Evolutionary conservation across 257 asterid species (phyloP).

Genomic region (Solanum etuberosum): DNA sequence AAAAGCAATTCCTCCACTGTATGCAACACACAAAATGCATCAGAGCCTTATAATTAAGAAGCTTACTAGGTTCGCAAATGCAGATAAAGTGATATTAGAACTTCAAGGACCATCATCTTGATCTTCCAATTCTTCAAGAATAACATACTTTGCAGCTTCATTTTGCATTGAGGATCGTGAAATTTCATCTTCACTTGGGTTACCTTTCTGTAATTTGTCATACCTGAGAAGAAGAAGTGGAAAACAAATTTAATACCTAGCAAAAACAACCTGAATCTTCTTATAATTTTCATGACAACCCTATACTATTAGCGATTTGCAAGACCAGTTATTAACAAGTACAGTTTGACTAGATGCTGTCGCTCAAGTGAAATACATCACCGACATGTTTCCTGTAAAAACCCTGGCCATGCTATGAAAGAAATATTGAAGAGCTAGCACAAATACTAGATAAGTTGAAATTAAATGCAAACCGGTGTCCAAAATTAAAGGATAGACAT

Average conservation of each 20-base stretch:
- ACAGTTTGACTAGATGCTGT: neutral
- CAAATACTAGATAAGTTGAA: neutral
- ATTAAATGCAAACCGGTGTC: neutral
- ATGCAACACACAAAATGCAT: neutral
- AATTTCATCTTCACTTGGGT: conserved; percentile 18
- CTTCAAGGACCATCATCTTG: conserved; percentile 40
- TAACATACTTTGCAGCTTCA: conserved; percentile 54
- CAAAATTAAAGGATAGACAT: neutral
- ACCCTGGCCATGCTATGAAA: neutral
- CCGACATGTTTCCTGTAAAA: neutral
- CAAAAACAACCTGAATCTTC: neutral
- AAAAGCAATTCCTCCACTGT: neutral
- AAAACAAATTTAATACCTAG: neutral
- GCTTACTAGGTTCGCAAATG: conserved; percentile 25
- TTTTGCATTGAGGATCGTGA: conserved; percentile 11
- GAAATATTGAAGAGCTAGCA: neutral
- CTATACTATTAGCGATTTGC: neutral
- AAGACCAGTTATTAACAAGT: neutral
- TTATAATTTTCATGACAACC: neutral
- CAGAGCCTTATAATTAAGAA: neutral
- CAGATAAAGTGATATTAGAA: conserved; percentile 2
- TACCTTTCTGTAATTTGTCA: conserved; percentile 57
- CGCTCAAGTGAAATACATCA: neutral
- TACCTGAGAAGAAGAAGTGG: conserved; percentile 30
- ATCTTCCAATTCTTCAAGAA: conserved; percentile 78